Evolutionary conservation across 2,329 filamentous ascomycete genomes (phyloP).

Genomic region (Westerdykella aurantiaca): DNA sequence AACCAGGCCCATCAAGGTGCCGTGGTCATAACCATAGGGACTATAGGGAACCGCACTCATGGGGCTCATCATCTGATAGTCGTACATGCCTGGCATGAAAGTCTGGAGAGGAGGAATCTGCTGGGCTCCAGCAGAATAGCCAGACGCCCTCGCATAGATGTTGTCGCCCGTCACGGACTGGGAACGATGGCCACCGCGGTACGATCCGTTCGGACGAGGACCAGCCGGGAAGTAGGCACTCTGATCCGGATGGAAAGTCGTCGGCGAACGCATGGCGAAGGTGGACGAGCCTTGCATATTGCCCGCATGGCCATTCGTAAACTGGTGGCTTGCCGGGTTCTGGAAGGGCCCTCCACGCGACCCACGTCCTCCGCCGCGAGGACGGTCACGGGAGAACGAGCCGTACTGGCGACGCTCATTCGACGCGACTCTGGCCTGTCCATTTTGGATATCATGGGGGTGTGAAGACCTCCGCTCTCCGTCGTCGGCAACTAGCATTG

Average conservation of each 20-base stretch:
- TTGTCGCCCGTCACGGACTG: constrained; percentile 56
- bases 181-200: constrained; percentile 51
- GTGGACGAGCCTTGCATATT: constrained; percentile 27
- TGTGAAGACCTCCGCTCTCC: constrained; percentile 25
- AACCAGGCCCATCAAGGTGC: constrained; percentile 52
- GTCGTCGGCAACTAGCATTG: constrained; percentile 13
- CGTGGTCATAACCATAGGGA: constrained; percentile 50
- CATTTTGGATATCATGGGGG: constrained; percentile 25
- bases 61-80: constrained; percentile 50
- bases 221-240: constrained; percentile 27
- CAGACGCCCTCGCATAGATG: constrained; percentile 43
- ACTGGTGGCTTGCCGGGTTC: constrained; percentile 27
- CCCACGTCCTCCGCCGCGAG: constrained; percentile 45
- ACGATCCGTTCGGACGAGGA: constrained; percentile 20
- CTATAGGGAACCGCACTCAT: constrained; percentile 56
- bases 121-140: constrained; percentile 32
- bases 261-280: constrained; percentile 36
- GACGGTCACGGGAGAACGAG: constrained; percentile 42
- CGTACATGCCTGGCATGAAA: constrained; percentile 52
- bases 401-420: constrained; percentile 30
- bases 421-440: constrained; percentile 19
- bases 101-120: constrained; percentile 43
- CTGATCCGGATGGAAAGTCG: constrained; percentile 33
- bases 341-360: constrained; percentile 37
- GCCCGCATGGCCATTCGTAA: constrained; percentile 37